Conservation (phyloP, 805 yeast species). For the Pichia rugopelliculosa region DNA sequence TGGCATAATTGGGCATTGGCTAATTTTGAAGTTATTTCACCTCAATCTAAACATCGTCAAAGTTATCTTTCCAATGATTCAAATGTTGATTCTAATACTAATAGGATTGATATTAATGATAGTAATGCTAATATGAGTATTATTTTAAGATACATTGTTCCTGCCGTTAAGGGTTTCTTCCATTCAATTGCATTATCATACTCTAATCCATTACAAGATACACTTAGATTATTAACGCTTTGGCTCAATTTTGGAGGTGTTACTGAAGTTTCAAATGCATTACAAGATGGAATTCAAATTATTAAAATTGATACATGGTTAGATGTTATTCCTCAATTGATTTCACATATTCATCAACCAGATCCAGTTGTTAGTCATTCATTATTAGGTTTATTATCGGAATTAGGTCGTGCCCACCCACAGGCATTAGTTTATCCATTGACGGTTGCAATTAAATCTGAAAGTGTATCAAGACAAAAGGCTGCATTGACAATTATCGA, state of each 20-base stretch:
- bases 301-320: conserved; percentile 91
- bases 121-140: conserved; percentile 40
- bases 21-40: conserved; percentile 87
- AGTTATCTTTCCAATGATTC: conserved; percentile 8
- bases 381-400: conserved; percentile 70
- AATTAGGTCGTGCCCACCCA: conserved; percentile 91
- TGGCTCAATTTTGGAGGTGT: conserved; percentile 97
- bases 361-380: conserved; percentile 77
- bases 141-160: conserved; percentile 83
- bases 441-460: conserved; percentile 93
- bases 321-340: conserved; percentile 90
- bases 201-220: conserved; percentile 87
- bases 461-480: conserved; percentile 77
- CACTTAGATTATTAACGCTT: conserved; percentile 76
- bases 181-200: conserved; percentile 85
- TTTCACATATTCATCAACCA: conserved; percentile 94
- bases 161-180: conserved; percentile 94
- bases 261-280: conserved; percentile 83
- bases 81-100: neutral
- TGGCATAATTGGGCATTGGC: conserved; percentile 99
- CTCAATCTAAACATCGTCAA: conserved; percentile 28
- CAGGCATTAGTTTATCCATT: conserved; percentile 94
- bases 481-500: conserved; percentile 91
- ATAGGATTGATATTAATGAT: neutral
- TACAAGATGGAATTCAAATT: conserved; percentile 84